Conservation (phyloP, 305 asterid genomes). For the Fraxinus angustifolia region DNA sequence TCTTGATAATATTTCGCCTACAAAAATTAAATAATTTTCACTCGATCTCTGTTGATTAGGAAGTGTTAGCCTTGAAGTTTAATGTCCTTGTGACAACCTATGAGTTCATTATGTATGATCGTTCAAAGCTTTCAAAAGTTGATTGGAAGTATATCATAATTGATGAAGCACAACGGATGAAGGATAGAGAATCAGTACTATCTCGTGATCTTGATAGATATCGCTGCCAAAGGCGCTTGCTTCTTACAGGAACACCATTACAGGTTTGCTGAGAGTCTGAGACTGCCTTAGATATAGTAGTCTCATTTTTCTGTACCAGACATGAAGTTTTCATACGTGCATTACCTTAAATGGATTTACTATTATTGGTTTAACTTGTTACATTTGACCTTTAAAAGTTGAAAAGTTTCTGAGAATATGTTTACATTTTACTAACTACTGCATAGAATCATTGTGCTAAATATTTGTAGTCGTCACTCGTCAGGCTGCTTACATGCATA, state of each 20-base stretch:
- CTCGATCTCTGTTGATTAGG: slow-evolving; percentile 53
- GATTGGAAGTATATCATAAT: slow-evolving; percentile 97
- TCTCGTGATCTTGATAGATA: slow-evolving; percentile 99
- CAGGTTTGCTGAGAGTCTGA: slow-evolving; percentile 52
- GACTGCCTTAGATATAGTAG: slow-evolving; percentile 16
- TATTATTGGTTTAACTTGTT: neutral
- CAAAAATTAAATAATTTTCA: slow-evolving; percentile 8
- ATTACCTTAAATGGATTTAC: neutral
- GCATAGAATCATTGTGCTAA: neutral
- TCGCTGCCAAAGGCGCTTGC: slow-evolving; percentile 99
- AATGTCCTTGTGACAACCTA: slow-evolving; percentile 94
- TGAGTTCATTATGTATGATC: slow-evolving; percentile 89
- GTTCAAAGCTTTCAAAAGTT: slow-evolving; percentile 83
- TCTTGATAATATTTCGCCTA: slow-evolving; percentile 20
- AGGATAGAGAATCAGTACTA: slow-evolving; percentile 96
- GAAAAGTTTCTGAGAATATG: slow-evolving; percentile 11
- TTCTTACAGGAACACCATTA: slow-evolving; percentile 98
- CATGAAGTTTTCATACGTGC: slow-evolving; percentile 3
- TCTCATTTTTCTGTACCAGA: slow-evolving; percentile 13
- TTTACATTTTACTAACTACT: neutral
- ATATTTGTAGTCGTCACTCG: neutral
- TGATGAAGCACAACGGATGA: slow-evolving; percentile 99
- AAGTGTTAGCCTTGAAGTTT: slow-evolving; percentile 89
- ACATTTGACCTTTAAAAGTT: neutral
- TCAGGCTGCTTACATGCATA: slow-evolving; percentile 8